phyloP scores from a whole-genome alignment of 1,139 yeast species.

The Hemisphaericaspora xylofermentans region DNA sequence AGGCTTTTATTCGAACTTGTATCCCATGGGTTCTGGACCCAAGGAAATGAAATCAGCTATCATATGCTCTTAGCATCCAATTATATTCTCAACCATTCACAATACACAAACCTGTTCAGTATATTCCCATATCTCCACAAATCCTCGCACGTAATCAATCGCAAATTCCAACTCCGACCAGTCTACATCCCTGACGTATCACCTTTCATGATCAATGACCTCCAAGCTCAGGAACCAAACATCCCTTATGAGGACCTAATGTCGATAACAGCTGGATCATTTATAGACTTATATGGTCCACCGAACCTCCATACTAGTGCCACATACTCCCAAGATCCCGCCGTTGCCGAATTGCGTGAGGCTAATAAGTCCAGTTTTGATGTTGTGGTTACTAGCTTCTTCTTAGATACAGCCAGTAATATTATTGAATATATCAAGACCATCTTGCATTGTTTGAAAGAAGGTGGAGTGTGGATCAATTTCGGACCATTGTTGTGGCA shows the following conservation, averaged over 20 bases:
- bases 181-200: conserved; percentile 54
- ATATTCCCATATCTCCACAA: conserved; percentile 58
- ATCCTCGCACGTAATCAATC: conserved; percentile 44
- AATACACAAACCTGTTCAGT: conserved; percentile 33
- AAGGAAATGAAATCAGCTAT: conserved; percentile 82
- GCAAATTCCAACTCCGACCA: conserved; percentile 49
- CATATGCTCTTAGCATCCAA: conserved; percentile 76
- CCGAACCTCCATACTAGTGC: conserved; percentile 6
- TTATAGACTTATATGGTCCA: conserved; percentile 73
- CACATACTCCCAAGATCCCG: conserved; percentile 17
- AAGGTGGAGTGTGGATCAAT: conserved; percentile 74
- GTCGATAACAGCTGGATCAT: conserved; percentile 82
- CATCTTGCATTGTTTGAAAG: conserved; percentile 50
- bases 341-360: conserved; percentile 42
- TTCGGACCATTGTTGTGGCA: conserved; percentile 90
- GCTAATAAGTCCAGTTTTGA: conserved; percentile 44
- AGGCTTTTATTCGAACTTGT: conserved; percentile 75
- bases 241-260: conserved; percentile 54
- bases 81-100: conserved; percentile 58
- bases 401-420: conserved; percentile 77
- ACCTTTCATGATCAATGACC: conserved; percentile 36
- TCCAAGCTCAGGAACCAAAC: conserved; percentile 29
- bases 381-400: conserved; percentile 68
- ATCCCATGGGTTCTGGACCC: conserved; percentile 64
- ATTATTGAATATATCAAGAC: conserved; percentile 67